Conservation (phyloP, 2,329 filamentous ascomycete species). For the Bipolaris sorokiniana region DNA sequence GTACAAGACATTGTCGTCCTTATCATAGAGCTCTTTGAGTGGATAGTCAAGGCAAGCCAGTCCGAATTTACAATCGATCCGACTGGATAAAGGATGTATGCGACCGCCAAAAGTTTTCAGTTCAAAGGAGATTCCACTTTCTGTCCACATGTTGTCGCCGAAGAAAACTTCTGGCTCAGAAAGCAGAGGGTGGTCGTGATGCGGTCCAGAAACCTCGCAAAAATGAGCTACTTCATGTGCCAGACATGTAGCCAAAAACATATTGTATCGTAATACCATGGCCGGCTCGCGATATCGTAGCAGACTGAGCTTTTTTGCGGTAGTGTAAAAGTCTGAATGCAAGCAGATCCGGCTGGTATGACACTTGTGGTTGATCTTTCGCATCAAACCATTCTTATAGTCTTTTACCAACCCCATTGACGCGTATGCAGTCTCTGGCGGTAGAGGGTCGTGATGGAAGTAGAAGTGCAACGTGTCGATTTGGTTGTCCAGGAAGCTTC, state of each 20-base stretch:
- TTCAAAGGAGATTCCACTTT: constrained; percentile 50
- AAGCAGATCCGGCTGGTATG: constrained; percentile 48
- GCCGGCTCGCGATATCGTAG: constrained; percentile 48
- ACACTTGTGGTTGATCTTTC: constrained; percentile 44
- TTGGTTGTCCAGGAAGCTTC: constrained; percentile 39
- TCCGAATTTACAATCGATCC: constrained; percentile 49
- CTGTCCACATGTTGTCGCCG: constrained; percentile 49
- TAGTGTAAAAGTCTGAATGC: constrained; percentile 51
- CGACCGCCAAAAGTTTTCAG: constrained; percentile 49
- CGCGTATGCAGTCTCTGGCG: constrained; percentile 46
- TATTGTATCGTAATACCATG: constrained; percentile 50
- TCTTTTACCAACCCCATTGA: constrained; percentile 49
- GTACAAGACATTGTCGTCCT: constrained; percentile 47
- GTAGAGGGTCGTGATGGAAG: constrained; percentile 47
- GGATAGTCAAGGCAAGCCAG: constrained; percentile 47
- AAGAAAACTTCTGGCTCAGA: constrained; percentile 49
- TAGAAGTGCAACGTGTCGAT: constrained; percentile 48
- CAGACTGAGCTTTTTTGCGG: constrained; percentile 47
- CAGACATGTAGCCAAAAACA: constrained; percentile 49
- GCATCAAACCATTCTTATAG: constrained; percentile 46
- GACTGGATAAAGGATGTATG: constrained; percentile 47
- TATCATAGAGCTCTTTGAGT: constrained; percentile 45
- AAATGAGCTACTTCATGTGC: constrained; percentile 51
- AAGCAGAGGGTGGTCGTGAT: constrained; percentile 44
- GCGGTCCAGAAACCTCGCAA: constrained; percentile 48